A percentile compares a stretch with the other conserved stretches of the same genome.
These are phyloP conservation scores for Dioszegia aurantiaca DNA, from an alignment of 768 basidiomycete genomes.

Conservation along the genomic window DNA sequence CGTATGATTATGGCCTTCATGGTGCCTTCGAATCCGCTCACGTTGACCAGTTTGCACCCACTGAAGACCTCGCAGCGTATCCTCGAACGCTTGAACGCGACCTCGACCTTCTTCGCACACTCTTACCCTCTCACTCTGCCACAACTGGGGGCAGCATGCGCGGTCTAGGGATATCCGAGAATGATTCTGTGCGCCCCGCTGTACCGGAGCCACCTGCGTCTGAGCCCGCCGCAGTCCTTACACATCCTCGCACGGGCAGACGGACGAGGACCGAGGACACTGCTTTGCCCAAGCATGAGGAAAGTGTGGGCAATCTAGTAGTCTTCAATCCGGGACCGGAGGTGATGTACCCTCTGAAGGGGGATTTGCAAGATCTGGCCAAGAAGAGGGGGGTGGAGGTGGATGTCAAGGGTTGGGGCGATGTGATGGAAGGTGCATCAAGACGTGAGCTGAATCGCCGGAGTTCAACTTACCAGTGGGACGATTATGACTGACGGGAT, in stretches of 20 bases:
- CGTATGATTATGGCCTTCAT: not conserved
- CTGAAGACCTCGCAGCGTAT: slow-evolving; percentile 87
- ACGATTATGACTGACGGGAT: slow-evolving; percentile 17
- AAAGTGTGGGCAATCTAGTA: slow-evolving; percentile 21
- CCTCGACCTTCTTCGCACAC: slow-evolving; percentile 59
- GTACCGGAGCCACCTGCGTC: slow-evolving; percentile 42
- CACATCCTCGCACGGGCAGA: not conserved
- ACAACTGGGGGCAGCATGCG: slow-evolving; percentile 20
- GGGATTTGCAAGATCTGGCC: slow-evolving; percentile 71
- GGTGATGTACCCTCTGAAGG: slow-evolving; percentile 86
- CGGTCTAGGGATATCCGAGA: slow-evolving; percentile 39
- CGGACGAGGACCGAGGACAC: not conserved
- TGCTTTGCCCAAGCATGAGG: slow-evolving; percentile 47
- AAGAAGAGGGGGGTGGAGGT: slow-evolving; percentile 84
- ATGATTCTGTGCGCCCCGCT: slow-evolving; percentile 55
- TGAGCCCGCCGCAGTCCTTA: not conserved
- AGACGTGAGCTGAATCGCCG: slow-evolving; percentile 59
- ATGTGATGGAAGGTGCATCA: slow-evolving; percentile 87
- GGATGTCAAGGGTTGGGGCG: slow-evolving; percentile 83
- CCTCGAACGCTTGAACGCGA: slow-evolving; percentile 81
- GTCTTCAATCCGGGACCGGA: slow-evolving; percentile 75
- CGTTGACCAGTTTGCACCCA: slow-evolving; percentile 80
- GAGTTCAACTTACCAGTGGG: not conserved
- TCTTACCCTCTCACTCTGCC: slow-evolving; percentile 26
- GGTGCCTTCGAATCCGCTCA: no score